phyloP scores from a whole-genome alignment of 2,329 filamentous ascomycete species.

The Xylariaceae sp. region DNA sequence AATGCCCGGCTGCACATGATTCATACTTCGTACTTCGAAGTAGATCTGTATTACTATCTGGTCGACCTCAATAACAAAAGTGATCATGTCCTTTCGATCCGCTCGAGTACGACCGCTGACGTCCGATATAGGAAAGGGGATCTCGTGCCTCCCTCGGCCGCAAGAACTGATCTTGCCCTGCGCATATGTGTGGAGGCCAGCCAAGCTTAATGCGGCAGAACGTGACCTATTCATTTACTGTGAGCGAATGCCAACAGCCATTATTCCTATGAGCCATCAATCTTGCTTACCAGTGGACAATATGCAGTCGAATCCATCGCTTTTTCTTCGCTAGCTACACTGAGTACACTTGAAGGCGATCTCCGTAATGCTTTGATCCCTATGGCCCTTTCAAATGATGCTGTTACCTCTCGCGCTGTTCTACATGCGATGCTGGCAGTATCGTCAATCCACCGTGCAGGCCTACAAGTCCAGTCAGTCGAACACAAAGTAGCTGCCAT shows the following conservation, averaged over 20 bases:
- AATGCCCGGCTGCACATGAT: constrained; percentile 7
- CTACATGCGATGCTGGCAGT: constrained; percentile 15
- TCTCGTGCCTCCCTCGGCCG: not conserved
- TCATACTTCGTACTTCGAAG: constrained; percentile 14
- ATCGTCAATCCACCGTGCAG: constrained; percentile 12
- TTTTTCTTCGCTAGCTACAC: constrained; percentile 8
- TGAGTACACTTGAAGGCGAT: not conserved
- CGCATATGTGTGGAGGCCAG: not conserved
- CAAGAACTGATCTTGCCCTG: constrained; percentile 6
- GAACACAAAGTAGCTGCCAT: constrained; percentile 14
- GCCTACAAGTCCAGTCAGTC: constrained; percentile 11
- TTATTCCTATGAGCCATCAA: not conserved
- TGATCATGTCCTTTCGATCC: not conserved
- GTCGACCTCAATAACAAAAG: constrained; percentile 7
- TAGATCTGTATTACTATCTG: constrained; percentile 16
- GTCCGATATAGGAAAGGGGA: not conserved
- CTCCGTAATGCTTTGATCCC: constrained; percentile 9
- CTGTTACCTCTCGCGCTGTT: constrained; percentile 13
- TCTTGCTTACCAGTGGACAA: constrained; percentile 1
- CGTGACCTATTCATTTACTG: constrained; percentile 12
- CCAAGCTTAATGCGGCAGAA: constrained; percentile 9
- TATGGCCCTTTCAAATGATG: constrained; percentile 8
- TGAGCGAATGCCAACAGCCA: constrained; percentile 1
- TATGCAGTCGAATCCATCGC: constrained; percentile 7
- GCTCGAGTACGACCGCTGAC: not conserved